Evolutionary conservation across 78 protist species (phyloP), one percentile per base, ranked within the genome.

Genomic region (Dictyostelium citrinum): DNA sequence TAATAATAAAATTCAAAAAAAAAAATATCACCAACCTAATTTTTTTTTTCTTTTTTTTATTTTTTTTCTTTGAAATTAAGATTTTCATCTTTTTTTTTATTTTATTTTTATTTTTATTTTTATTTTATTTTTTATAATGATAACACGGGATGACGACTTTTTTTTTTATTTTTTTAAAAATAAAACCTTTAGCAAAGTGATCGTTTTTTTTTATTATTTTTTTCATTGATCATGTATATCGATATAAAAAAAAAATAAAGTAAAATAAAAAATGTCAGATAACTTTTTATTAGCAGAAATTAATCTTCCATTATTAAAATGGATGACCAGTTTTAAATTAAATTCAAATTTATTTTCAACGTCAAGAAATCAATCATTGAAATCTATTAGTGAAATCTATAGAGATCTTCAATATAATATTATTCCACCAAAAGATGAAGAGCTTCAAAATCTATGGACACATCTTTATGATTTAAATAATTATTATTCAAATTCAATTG

Each of bases 381-480:
- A 75, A 75, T 75, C 81, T 7, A 75, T 75, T 41, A 75, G 11
- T 14, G 81, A 75, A 43, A 75, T 75, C 16, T 75, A 39, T 22
- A 75, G 81, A 75, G 81, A 75, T 43, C 45, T 75, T 22, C 61
- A 75, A 75, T 22, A 75, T 8, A 75, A 75, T 75, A 75, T 75
- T 6, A 70, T 70, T 12, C 77, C 77, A 70, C 58, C 81, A 39
- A 75, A 75, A n/a, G 81, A 75, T 41, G 81, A 75, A 11, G 81
- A 75, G n/a, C 31, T 75, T 39, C 49, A 75, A 41, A 35, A 75
- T 41, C 33, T 75, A n/a, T 75, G 49, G 33, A 16, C 5, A n/a
- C 46, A 41, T 33, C 45, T 75, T 20, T 75, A 75, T 75, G 81
- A 75, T 22, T 75, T 75, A 41, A 75, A 75, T 75, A 41, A 75